A percentile compares a stretch with the other conserved stretches of the same genome.
phyloP scores from a whole-genome alignment of 768 basidiomycete species.

The Tulasnella sp. region DNA sequence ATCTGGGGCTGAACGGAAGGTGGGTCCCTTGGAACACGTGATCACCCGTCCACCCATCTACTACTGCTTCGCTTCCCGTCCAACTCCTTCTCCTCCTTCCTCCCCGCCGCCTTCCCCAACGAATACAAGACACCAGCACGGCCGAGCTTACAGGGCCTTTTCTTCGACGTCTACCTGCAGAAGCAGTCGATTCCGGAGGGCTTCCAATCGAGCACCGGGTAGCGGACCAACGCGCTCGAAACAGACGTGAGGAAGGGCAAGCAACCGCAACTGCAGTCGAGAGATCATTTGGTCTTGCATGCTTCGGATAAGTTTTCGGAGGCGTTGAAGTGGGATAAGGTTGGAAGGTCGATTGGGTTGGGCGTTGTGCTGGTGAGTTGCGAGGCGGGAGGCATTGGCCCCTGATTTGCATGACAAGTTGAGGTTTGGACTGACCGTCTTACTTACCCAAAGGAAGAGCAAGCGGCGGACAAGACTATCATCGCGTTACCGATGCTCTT shows the following conservation, averaged over 20 bases:
- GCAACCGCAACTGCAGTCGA: slow-evolving; percentile 45
- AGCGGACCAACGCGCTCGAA: slow-evolving; percentile 80
- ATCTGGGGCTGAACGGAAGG: too few relatives aligned
- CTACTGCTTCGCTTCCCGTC: too few relatives aligned
- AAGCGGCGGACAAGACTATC: slow-evolving; percentile 52
- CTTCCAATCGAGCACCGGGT: slow-evolving; percentile 77
- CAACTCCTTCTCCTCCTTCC: slow-evolving; percentile 3
- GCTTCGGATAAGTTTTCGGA: too few relatives aligned
- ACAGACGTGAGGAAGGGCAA: slow-evolving; percentile 61
- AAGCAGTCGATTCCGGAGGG: slow-evolving; percentile 86
- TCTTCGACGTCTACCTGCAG: too few relatives aligned
- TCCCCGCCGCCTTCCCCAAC: slow-evolving; percentile 31
- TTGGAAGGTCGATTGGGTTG: slow-evolving; percentile 74
- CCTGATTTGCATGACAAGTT: slow-evolving; percentile 37
- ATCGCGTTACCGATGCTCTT: slow-evolving; percentile 61
- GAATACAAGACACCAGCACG: too few relatives aligned
- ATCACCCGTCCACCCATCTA: too few relatives aligned
- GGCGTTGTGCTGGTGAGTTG: slow-evolving; percentile 72
- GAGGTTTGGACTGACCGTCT: too few relatives aligned
- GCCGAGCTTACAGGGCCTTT: too few relatives aligned
- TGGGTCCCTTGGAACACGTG: too few relatives aligned
- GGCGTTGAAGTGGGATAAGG: slow-evolving; percentile 68
- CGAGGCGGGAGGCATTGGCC: not conserved
- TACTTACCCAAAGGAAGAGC: slow-evolving; percentile 72
- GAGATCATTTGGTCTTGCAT: too few relatives aligned